These are phyloP conservation scores for Gentiana macrophylla DNA, from an alignment of 257 asterid genomes.

Conservation along the genomic window DNA sequence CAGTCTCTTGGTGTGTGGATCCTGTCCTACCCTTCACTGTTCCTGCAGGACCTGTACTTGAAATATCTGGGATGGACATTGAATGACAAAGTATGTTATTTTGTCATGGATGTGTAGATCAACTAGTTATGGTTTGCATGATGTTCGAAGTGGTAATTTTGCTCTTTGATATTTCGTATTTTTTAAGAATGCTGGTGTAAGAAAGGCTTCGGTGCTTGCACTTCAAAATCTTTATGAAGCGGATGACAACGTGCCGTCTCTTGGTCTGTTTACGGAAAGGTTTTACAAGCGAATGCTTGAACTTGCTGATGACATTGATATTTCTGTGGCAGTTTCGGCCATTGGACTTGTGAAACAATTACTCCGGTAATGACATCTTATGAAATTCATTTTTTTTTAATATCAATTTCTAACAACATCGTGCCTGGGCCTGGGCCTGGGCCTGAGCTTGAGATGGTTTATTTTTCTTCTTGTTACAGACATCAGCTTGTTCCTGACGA, in stretches of 20 bases:
- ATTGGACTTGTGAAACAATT: conserved; percentile 95
- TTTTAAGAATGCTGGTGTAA: conserved; percentile 85
- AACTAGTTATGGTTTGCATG: conserved; percentile 2
- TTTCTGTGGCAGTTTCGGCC: conserved; percentile 96
- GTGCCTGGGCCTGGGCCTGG: conserved; percentile 3
- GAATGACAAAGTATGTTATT: conserved; percentile 79
- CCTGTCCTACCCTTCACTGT: conserved; percentile 81
- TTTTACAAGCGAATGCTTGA: conserved; percentile 88
- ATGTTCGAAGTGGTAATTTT: conserved; percentile 18
- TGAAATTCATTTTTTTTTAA: not conserved
- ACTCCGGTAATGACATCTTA: conserved; percentile 42
- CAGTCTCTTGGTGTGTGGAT: conserved; percentile 97
- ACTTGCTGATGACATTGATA: conserved; percentile 96
- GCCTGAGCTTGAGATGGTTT: conserved; percentile 11
- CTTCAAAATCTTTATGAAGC: conserved; percentile 89
- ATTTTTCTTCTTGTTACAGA: conserved; percentile 35
- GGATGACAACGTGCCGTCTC: conserved; percentile 94
- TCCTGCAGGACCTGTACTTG: conserved; percentile 93
- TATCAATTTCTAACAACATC: too few relatives aligned
- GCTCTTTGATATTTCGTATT: conserved; percentile 8
- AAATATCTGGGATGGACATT: conserved; percentile 99
- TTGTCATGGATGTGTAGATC: not conserved
- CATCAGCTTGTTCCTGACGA: conserved; percentile 98
- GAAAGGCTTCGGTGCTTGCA: conserved; percentile 87
- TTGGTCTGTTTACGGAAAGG: conserved; percentile 90